These are phyloP conservation scores for Salvia miltiorrhiza DNA, from an alignment of 257 asterid species.

Conservation along the genomic window DNA sequence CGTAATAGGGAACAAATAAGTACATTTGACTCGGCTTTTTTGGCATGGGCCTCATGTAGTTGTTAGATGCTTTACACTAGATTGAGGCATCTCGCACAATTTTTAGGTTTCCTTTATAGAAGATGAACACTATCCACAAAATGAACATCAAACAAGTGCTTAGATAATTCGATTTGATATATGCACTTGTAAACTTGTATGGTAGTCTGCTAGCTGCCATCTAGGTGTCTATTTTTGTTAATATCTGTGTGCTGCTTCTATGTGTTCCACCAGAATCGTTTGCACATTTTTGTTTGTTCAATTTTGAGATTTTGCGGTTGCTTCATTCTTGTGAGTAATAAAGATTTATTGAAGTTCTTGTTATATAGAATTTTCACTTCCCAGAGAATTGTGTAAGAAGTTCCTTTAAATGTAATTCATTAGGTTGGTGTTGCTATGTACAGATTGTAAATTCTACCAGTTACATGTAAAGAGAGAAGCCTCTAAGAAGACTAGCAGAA, in stretches of 20 bases:
- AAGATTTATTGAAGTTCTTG: neutral
- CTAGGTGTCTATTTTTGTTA: neutral
- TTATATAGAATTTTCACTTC: neutral
- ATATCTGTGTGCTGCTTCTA: neutral
- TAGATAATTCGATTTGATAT: conserved; percentile 8
- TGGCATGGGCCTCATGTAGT: neutral
- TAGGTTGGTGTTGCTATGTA: neutral
- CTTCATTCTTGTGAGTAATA: neutral
- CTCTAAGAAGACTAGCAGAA: neutral
- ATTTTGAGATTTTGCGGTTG: neutral
- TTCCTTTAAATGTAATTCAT: no score
- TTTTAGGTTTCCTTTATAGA: neutral
- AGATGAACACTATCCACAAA: neutral
- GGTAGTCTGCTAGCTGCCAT: neutral
- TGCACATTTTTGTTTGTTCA: neutral
- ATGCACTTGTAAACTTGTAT: conserved; percentile 19
- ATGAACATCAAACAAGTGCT: conserved; percentile 9
- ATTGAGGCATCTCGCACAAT: neutral
- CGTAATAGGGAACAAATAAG: conserved; percentile 29
- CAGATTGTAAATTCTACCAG: neutral
- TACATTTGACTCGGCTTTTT: neutral
- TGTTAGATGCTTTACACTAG: neutral
- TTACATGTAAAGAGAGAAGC: conserved; percentile 4
- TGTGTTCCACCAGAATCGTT: no score
- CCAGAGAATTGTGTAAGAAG: neutral